phyloP scores from a whole-genome alignment of 768 basidiomycete genomes.

The Leucocoprinus leucothites region DNA sequence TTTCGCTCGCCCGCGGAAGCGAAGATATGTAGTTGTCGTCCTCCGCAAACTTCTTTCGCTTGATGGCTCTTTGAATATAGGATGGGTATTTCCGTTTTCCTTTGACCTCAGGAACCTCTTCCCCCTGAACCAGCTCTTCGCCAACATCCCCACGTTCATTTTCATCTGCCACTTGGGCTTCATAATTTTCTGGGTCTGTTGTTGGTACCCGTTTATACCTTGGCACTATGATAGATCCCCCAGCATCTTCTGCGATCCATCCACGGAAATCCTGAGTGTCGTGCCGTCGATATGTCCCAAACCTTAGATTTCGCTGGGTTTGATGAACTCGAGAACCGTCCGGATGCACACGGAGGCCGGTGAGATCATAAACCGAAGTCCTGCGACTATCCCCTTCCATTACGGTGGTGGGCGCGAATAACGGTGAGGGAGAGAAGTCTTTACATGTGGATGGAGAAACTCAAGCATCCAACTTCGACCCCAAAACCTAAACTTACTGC shows the following conservation, averaged over 20 bases:
- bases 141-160: conserved; percentile 14
- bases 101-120: conserved; percentile 13
- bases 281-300: conserved; percentile 23
- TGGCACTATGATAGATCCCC: conserved; percentile 40
- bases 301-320: conserved; percentile 30
- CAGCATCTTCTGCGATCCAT: conserved; percentile 68
- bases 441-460: background rate
- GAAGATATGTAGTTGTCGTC: conserved; percentile 12
- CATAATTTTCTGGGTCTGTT: background rate
- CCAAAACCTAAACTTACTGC: background rate
- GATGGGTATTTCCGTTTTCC: conserved; percentile 12
- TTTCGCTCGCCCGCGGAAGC: background rate
- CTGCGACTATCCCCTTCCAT: conserved; percentile 24
- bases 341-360: conserved; percentile 61
- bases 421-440: background rate
- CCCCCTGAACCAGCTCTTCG: conserved; percentile 18
- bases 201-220: conserved; percentile 17
- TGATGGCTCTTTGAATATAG: conserved; percentile 14
- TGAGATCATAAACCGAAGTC: conserved; percentile 63
- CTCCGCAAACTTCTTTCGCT: conserved; percentile 12
- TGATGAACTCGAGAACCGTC: conserved; percentile 61
- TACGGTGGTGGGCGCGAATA: background rate
- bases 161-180: background rate
- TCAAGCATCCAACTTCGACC: background rate
- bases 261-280: conserved; percentile 45